phyloP scores from a whole-genome alignment of 31 red algal genomes.

The Endocladia muricata region DNA sequence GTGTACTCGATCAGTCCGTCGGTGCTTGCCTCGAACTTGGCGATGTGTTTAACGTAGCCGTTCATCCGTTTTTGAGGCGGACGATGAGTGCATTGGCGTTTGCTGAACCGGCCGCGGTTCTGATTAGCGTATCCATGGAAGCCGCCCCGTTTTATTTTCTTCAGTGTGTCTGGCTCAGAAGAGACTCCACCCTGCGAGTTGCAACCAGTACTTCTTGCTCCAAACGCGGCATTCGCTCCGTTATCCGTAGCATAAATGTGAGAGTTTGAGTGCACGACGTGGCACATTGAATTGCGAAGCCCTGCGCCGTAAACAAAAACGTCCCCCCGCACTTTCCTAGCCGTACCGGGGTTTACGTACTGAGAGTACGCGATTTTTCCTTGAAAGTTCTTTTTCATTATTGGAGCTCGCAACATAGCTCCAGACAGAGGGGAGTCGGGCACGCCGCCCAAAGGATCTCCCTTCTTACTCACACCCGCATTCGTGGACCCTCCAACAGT shows the following conservation, averaged over 20 bases:
- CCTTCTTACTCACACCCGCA: conserved; percentile 49
- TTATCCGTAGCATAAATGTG: conserved; percentile 72
- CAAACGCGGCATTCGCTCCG: conserved; percentile 64
- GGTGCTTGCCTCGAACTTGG: conserved; percentile 68
- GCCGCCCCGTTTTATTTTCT: conserved; percentile 23
- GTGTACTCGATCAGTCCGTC: conserved; percentile 67
- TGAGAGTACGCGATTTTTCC: conserved; percentile 56
- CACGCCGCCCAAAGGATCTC: conserved; percentile 64
- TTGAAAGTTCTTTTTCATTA: conserved; percentile 47
- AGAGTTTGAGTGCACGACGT: conserved; percentile 52
- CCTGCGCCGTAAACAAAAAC: conserved; percentile 45
- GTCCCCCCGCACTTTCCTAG: conserved; percentile 32
- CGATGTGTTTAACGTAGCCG: conserved; percentile 34
- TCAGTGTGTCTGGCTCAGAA: conserved; percentile 51
- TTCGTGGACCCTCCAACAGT: conserved; percentile 59
- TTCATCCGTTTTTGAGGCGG: conserved; percentile 22
- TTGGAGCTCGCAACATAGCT: conserved; percentile 31
- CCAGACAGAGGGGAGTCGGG: conserved; percentile 78
- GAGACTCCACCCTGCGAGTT: conserved; percentile 4
- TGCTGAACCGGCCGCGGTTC: conserved; percentile 55
- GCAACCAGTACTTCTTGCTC: conserved; percentile 43
- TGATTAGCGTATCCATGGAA: conserved; percentile 74
- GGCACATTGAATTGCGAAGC: conserved; percentile 62
- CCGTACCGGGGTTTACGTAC: conserved; percentile 32
- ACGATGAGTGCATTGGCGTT: conserved; percentile 59